Base-by-base conservation (phyloP, 495 filamentous ascomycete genomes). In the Penicillium desertorum region DNA sequence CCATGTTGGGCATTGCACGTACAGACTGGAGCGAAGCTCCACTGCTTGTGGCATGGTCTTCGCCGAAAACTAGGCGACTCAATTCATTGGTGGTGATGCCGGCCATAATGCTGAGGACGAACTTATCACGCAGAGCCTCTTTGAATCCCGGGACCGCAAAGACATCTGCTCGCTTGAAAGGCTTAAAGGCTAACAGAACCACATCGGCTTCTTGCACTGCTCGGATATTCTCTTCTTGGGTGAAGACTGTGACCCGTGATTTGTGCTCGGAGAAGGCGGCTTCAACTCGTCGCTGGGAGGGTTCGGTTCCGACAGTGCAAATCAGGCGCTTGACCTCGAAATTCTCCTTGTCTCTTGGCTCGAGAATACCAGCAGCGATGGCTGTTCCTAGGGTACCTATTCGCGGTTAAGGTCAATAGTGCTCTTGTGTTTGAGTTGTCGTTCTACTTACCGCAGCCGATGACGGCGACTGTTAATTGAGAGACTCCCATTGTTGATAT, bases 1-100 rank as follows among this genome's bases (percentile, higher is more conserved):
- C 82, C 37, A 58, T 68, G 47, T 68, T 68, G 36, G 65, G 65
- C 65, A 68, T 68, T 4, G 63, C 63, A 46, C 65, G 65, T 32
- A 66, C 50, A 27, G 19, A 64, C 62, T 17, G 44, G 27, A 14
- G 59, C 32, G 20, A 6, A 37, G 22, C 14, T 44, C 17, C 16
- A n/a, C 41, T 20, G 16, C 17, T 12, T 20, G 41, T 1, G 41
- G 8, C 41, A 17, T n/a, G 4, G 8, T 44, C 41, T 22, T 27
- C 20, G 45, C 32, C 32, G 45, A 32, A 37, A 23, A 41, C 17
- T n/a, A 53, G 42, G 16, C 44, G 44, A 32, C 44, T 36, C 20
- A 61, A 48, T 39, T 69, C 57, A 4, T 19, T n/a, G 17, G 57
- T 66, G 1, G 65, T 65, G 16, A 68, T 61, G 22, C 62, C 62